phyloP scores from a whole-genome alignment of 495 filamentous ascomycete species.

The Pyronema domesticum region DNA sequence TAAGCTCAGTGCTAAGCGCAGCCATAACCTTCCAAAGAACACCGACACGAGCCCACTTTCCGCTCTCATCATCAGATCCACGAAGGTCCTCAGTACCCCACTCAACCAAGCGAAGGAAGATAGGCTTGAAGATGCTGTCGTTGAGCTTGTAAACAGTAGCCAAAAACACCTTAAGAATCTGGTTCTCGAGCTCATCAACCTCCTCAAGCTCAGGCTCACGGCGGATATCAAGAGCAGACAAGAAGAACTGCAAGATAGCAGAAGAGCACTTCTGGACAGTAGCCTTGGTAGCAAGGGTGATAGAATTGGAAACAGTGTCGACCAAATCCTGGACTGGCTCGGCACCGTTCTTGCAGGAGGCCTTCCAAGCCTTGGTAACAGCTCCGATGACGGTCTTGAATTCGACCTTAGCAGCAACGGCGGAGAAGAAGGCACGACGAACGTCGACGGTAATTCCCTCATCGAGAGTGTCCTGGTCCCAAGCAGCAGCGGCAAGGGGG shows the following conservation, averaged over 20 bases:
- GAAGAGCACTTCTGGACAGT: constrained; percentile 50
- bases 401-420: constrained; percentile 56
- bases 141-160: constrained; percentile 93
- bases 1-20: constrained; percentile 63
- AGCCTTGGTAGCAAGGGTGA: constrained; percentile 51
- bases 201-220: constrained; percentile 31
- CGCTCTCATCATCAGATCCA: constrained; percentile 9
- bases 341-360: constrained; percentile 4
- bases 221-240: constrained; percentile 55
- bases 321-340: constrained; percentile 33
- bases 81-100: constrained; percentile 39
- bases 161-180: constrained; percentile 47
- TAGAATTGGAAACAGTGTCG: constrained; percentile 49
- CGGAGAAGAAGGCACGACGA: constrained; percentile 47
- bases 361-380: constrained; percentile 11
- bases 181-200: constrained; percentile 45
- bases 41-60: constrained; percentile 27
- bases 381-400: constrained; percentile 31
- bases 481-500: constrained; percentile 24
- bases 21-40: constrained; percentile 59
- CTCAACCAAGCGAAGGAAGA: constrained; percentile 66
- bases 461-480: constrained; percentile 5
- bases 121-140: constrained; percentile 85
- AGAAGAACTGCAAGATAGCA: constrained; percentile 41
- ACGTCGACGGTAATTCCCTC: constrained; percentile 27